phyloP scores from a whole-genome alignment of 192 early-diverging fungal species.

The Coemansia umbellata region DNA sequence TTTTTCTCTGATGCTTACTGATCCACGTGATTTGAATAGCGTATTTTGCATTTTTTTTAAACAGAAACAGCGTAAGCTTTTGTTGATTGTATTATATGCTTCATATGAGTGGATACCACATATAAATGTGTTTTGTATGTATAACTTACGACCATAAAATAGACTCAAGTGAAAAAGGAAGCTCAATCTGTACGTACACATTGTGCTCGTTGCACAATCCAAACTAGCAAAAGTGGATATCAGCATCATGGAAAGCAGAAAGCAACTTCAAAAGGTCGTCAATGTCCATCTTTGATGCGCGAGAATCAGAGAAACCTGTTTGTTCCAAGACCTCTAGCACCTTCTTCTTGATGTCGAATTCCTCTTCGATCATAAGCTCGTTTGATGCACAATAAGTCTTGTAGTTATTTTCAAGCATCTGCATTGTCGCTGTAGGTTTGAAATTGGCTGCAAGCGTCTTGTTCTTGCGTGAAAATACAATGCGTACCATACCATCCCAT shows the following conservation, averaged over 20 bases:
- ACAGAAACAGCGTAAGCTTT: too few species aligned
- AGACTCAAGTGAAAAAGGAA: too few species aligned
- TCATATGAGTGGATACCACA: too few species aligned
- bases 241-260: constrained; percentile 83
- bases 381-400: constrained; percentile 85
- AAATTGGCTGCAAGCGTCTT: constrained; percentile 90
- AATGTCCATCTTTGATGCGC: constrained; percentile 90
- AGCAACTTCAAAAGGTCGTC: constrained; percentile 93
- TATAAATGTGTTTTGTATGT: too few species aligned
- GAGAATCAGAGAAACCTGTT: constrained; percentile 62
- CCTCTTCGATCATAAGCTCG: constrained; percentile 73
- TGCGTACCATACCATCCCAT: constrained; percentile 95
- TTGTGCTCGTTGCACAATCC: too few species aligned
- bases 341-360: constrained; percentile 81
- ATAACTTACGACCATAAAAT: too few species aligned
- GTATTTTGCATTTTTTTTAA: too few species aligned
- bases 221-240: constrained; percentile 81
- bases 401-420: constrained; percentile 95
- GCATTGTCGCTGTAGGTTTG: constrained; percentile 79
- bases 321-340: constrained; percentile 72
- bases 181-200: too few species aligned
- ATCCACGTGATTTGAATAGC: too few species aligned
- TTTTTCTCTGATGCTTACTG: too few species aligned
- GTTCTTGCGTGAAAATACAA: constrained; percentile 91
- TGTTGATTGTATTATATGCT: too few species aligned